phyloP scores from a whole-genome alignment of 2,329 filamentous ascomycete genomes.

The Penicillium fuscoglaucum region DNA sequence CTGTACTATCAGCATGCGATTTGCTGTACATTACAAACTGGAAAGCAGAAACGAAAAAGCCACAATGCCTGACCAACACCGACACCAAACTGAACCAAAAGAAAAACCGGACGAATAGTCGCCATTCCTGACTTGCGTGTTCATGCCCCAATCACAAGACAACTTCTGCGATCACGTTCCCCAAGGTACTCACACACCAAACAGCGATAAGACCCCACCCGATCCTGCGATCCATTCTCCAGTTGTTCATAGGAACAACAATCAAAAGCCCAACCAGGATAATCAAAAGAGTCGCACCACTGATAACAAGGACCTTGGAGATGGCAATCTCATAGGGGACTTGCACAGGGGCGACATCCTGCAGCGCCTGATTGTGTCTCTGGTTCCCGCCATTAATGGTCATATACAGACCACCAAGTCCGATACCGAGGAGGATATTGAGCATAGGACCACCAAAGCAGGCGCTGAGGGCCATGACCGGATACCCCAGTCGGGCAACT shows the following conservation, averaged over 20 bases:
- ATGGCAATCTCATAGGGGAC: slow-evolving; percentile 79
- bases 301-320: slow-evolving; percentile 80
- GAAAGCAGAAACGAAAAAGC: neutral
- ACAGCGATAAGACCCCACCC: slow-evolving; percentile 76
- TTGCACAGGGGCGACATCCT: neutral
- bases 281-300: slow-evolving; percentile 75
- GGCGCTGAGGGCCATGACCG: slow-evolving; percentile 91
- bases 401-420: slow-evolving; percentile 87
- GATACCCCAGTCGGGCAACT: slow-evolving; percentile 87
- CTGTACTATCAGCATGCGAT: neutral
- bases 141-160: slow-evolving; percentile 18
- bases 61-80: too few relatives aligned
- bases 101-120: neutral
- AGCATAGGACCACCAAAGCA: slow-evolving; percentile 99
- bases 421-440: slow-evolving; percentile 92
- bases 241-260: slow-evolving; percentile 79
- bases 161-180: slow-evolving; percentile 80
- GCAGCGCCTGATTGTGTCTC: slow-evolving; percentile 13
- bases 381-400: slow-evolving; percentile 58
- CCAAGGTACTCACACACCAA: slow-evolving; percentile 76
- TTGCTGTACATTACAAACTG: neutral
- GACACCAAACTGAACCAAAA: neutral
- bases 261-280: slow-evolving; percentile 78
- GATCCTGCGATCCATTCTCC: slow-evolving; percentile 79
- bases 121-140: neutral